Conservation (phyloP, 371 early-diverging fungal species). For the Apophysomyces trapeziformis region DNA sequence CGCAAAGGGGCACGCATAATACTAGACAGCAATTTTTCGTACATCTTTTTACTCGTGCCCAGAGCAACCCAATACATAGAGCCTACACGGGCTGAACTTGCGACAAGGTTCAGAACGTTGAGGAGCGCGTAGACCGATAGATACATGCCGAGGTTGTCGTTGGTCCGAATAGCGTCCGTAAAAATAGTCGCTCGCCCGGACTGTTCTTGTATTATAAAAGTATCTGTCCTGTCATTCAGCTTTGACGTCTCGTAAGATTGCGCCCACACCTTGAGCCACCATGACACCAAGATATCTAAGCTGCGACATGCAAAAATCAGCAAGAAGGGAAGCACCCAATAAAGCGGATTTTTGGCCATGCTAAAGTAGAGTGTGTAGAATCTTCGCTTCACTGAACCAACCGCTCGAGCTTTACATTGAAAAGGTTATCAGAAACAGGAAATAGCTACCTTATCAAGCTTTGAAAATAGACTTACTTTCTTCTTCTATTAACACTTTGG, state of each 20-base stretch:
- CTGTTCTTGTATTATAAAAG: too few species aligned
- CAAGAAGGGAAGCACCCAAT: slow-evolving; percentile 48
- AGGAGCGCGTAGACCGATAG: slow-evolving; percentile 49
- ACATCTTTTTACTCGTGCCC: slow-evolving; percentile 49
- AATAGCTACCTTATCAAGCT: too few species aligned
- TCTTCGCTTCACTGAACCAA: slow-evolving; percentile 53
- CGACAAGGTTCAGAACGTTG: slow-evolving; percentile 34
- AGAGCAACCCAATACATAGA: slow-evolving; percentile 54
- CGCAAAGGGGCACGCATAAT: slow-evolving; percentile 70
- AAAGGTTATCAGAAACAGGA: too few species aligned
- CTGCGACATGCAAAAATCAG: slow-evolving; percentile 48
- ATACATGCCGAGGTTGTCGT: slow-evolving; percentile 42
- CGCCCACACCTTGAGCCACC: slow-evolving; percentile 68
- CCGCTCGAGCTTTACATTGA: slow-evolving; percentile 36
- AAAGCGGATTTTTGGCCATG: slow-evolving; percentile 50
- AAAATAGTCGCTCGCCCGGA: too few species aligned
- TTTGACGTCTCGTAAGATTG: slow-evolving; percentile 21
- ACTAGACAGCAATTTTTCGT: slow-evolving; percentile 53
- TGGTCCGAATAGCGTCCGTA: slow-evolving; percentile 6
- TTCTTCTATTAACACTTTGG: slow-evolving; percentile 40
- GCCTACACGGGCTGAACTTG: slow-evolving; percentile 38
- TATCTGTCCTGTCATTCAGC: slow-evolving; percentile 1
- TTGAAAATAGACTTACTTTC: slow-evolving; percentile 26
- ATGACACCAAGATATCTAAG: slow-evolving; percentile 51
- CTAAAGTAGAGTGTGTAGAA: slow-evolving; percentile 54